Conservation (phyloP, 441 rosid genomes). For the Erodium moschatum region DNA sequence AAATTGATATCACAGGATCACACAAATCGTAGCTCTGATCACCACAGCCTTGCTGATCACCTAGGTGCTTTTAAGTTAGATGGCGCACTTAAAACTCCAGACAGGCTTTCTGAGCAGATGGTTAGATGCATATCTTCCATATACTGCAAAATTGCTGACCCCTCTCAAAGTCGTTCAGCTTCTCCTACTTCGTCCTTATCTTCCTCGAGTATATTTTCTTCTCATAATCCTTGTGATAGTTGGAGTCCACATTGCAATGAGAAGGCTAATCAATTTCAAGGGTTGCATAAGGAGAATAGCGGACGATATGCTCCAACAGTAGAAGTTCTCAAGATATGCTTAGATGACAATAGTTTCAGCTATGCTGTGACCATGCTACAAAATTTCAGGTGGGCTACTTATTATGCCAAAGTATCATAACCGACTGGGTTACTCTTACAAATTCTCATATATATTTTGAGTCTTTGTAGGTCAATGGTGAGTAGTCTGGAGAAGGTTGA, state of each 20-base stretch:
- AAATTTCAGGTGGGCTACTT: conserved; percentile 52
- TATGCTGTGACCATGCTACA: conserved; percentile 51
- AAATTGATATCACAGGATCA: conserved; percentile 31
- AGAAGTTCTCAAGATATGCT: conserved; percentile 49
- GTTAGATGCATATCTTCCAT: conserved; percentile 69
- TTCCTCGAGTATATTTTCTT: conserved; percentile 58
- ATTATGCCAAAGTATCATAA: conserved; percentile 3
- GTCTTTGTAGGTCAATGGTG: conserved; percentile 48
- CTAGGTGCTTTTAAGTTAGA: conserved; percentile 36
- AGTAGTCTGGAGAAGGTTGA: conserved; percentile 65
- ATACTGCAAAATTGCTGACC: conserved; percentile 49
- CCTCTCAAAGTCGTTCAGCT: conserved; percentile 27
- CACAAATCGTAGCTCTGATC: conserved; percentile 33
- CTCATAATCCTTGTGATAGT: conserved; percentile 51
- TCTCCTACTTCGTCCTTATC: conserved; percentile 64
- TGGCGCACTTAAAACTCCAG: conserved; percentile 32
- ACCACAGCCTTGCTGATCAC: conserved; percentile 63
- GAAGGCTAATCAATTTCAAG: conserved; percentile 31
- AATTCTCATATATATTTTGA: conserved; percentile 14
- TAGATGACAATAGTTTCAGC: conserved; percentile 52
- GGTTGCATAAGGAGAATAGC: conserved; percentile 32
- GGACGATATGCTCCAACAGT: conserved; percentile 32
- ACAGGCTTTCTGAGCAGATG: conserved; percentile 63
- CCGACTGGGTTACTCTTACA: neutral
- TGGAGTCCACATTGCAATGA: conserved; percentile 50